Evolutionary conservation across 345 rosid genomes (phyloP), one percentile per base, ranked within the genome.

Genomic region (Gossypium raimondii): DNA sequence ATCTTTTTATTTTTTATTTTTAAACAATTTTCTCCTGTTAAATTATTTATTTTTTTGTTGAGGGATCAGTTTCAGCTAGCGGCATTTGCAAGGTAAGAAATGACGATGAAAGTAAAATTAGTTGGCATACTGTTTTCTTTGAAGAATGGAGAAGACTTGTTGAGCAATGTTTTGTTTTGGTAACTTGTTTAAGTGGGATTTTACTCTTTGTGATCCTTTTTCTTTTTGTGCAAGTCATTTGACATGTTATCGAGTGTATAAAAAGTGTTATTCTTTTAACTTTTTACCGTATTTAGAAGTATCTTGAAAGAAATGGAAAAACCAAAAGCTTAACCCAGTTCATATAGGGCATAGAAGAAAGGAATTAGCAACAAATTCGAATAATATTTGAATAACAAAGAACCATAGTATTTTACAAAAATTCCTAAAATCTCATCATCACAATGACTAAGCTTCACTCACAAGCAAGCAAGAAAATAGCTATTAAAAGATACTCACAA

Each of bases 391-490:
- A 65, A 69, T 53, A 25, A 65, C 43, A 7, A 60, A 27, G 41
- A n/a, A 11, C 8, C 27, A 67, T 34, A 3, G 80, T 55, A 20
- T 68, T 74, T 60, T 77, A 79, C 83, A 83, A 73, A 75, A 77
- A 69, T 58, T 70, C 76, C 79, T 77, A 69, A 11, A 57, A 50
- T 22, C 1, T 55, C 25, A 70, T 51, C 55, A 71, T 64, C 51
- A 25, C 69, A 63, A 57, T 72, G 14, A 57, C 65, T 57, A 58
- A 70, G 65, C 81, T 60, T 47, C 51, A 70, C 25, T 67, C 20
- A n/a, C n/a, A 48, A 6, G 67, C 77, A 58, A 76, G 57, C 70
- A 56, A 66, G 57, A 44, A 71, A 29, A 17, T 11, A 47, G 48
- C 47, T 8, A 74, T 64, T 27, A 76, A 52, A 73, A 34, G 63